Evolutionary conservation across 371 early-diverging fungal species (phyloP).

Genomic region (Chytridium lagenaria): DNA sequence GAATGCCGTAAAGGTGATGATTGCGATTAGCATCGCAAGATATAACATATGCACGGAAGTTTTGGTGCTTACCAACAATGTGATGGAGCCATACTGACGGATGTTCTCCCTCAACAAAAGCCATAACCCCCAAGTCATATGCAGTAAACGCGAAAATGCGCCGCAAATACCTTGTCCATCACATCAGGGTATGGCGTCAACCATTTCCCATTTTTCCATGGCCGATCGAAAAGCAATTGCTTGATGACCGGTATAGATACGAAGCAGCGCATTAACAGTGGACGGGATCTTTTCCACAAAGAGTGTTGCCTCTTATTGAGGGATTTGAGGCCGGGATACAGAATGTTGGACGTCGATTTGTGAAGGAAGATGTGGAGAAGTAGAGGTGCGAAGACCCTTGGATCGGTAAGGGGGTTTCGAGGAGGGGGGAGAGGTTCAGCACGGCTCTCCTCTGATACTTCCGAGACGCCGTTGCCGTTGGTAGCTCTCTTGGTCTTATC

Average conservation of each 20-base stretch:
- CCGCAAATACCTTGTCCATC: constrained; percentile 32
- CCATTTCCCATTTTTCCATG: constrained; percentile 23
- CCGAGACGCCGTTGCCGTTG: no score
- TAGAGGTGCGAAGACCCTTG: constrained; percentile 2
- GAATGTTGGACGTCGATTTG: neutral
- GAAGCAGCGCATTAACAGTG: constrained; percentile 38
- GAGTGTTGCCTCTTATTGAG: constrained; percentile 10
- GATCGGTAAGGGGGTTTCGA: constrained; percentile 6
- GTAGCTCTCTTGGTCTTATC: no score
- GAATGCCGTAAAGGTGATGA: constrained; percentile 23
- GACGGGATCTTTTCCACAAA: constrained; percentile 47
- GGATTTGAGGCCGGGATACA: neutral
- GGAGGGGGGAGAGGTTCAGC: neutral
- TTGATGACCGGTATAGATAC: constrained; percentile 21
- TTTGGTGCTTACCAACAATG: constrained; percentile 29
- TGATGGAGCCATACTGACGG: constrained; percentile 49
- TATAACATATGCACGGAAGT: neutral
- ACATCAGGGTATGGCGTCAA: constrained; percentile 29
- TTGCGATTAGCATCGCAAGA: neutral
- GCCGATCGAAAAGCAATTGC: constrained; percentile 10
- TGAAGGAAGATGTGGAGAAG: neutral
- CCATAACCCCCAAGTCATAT: constrained; percentile 41
- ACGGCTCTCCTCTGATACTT: neutral
- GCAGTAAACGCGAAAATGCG: constrained; percentile 31
- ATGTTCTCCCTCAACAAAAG: constrained; percentile 34